A percentile compares a stretch with the other conserved stretches of the same genome.
Evolutionary conservation across 371 early-diverging fungal genomes (phyloP).

Genomic region (Apophysomyces sp.): DNA sequence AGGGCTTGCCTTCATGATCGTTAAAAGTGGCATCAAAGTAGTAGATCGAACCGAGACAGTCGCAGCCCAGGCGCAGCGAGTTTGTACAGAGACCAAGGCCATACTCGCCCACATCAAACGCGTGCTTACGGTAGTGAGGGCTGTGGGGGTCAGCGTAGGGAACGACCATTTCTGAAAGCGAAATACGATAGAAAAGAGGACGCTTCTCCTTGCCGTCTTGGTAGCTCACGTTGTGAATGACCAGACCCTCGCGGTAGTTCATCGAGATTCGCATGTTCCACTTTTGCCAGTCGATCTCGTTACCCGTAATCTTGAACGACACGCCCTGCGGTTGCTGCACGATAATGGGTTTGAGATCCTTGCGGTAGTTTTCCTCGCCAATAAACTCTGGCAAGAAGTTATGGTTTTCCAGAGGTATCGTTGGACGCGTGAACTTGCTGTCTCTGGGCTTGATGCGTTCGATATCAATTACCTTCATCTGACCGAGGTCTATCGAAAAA

Average conservation of each 20-base stretch:
- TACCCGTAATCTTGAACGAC: constrained; percentile 49
- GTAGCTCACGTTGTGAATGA: constrained; percentile 52
- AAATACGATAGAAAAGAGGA: constrained; percentile 51
- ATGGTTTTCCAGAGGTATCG: constrained; percentile 43
- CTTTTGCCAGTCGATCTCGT: constrained; percentile 58
- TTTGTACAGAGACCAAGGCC: constrained; percentile 55
- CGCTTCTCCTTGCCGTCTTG: constrained; percentile 46
- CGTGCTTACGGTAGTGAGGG: constrained; percentile 32
- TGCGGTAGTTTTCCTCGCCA: constrained; percentile 44
- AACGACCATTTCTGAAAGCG: constrained; percentile 57
- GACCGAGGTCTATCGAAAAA: constrained; percentile 29
- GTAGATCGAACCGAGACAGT: constrained; percentile 55
- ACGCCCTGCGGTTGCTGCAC: constrained; percentile 56
- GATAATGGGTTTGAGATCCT: constrained; percentile 54
- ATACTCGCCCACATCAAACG: constrained; percentile 53
- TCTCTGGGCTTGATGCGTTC: constrained; percentile 47
- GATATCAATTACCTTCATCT: constrained; percentile 44
- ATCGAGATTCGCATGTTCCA: constrained; percentile 57
- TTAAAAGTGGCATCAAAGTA: constrained; percentile 56
- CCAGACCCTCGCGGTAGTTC: constrained; percentile 59
- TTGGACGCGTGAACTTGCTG: constrained; percentile 48
- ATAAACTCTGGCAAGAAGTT: constrained; percentile 54
- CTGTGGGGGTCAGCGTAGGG: constrained; percentile 53
- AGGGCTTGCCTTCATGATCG: constrained; percentile 49
- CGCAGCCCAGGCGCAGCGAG: constrained; percentile 49